phyloP scores from a whole-genome alignment of 192 early-diverging fungal genomes.

The Backusella australiensis region DNA sequence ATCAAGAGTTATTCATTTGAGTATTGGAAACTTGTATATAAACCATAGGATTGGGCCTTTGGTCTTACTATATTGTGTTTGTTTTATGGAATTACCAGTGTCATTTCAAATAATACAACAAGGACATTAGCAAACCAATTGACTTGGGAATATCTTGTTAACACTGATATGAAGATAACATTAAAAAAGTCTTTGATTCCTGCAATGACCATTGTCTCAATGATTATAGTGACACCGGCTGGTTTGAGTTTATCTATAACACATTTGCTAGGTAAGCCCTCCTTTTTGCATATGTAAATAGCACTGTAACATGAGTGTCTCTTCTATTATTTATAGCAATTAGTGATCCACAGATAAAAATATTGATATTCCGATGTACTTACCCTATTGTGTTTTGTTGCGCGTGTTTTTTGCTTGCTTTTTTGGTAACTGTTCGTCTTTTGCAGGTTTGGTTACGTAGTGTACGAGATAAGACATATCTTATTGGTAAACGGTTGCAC shows the following conservation, averaged over 20 bases:
- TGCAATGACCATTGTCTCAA: neutral
- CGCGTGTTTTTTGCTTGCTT: neutral
- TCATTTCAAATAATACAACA: slow-evolving; percentile 14
- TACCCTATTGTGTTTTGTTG: slow-evolving; percentile 20
- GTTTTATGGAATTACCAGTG: slow-evolving; percentile 13
- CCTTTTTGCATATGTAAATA: neutral
- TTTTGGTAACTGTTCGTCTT: neutral
- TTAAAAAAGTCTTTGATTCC: neutral
- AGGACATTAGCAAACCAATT: neutral
- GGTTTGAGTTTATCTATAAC: slow-evolving; percentile 4
- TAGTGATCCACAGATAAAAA: slow-evolving; percentile 12
- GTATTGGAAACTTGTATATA: neutral
- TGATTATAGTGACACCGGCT: slow-evolving; percentile 7
- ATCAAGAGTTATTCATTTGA: neutral
- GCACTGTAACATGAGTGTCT: neutral
- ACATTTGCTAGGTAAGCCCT: slow-evolving; percentile 3
- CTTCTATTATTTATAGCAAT: slow-evolving; percentile 7
- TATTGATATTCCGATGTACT: slow-evolving; percentile 20
- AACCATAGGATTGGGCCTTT: slow-evolving; percentile 22
- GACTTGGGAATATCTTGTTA: neutral
- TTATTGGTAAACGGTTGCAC: slow-evolving; percentile 80
- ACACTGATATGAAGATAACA: neutral
- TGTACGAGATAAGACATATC: slow-evolving; percentile 78
- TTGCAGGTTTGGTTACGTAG: slow-evolving; percentile 62
- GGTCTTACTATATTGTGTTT: slow-evolving; percentile 16